Base-by-base conservation (phyloP, 2,329 filamentous ascomycete species). In the Fusarium torreyae region DNA sequence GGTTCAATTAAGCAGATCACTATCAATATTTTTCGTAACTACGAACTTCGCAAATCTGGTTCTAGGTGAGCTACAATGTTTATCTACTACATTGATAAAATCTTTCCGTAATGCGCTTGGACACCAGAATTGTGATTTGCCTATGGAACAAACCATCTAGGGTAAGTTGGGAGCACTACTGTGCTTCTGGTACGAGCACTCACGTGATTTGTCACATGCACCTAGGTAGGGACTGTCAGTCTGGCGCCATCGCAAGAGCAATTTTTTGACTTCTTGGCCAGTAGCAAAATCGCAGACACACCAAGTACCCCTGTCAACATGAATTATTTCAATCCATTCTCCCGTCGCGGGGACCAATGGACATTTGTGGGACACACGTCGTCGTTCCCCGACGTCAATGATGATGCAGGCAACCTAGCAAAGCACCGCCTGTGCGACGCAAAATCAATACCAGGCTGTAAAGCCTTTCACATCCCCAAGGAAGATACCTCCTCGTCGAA, bases 311-410 rank as follows among this genome's bases (percentile, higher is more conserved):
- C 11, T 11, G 4, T 17, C 15, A 38, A 55, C 6, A 77, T 77
- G 76, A 75, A 73, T 31, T 66, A 62, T 15, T 74, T 77, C 31
- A 56, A 44, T 5, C 39, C 69, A 0, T 59, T 66, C 0, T 66
- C 49, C 7, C 44, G 69, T 4, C 36, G 60, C 8, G 70, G 66
- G 4, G 64, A 69, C 4, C 61, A 57, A 36, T 90, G 88, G 88
- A 83, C 86, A 34, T 82, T 74, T n/a, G 85, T 84, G 40, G 88
- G 88, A n/a, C 80, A 81, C 7, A 76, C 80, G 3, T 89, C 88
- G 0, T 82, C 84, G 0, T 88, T 89, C 49, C 86, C 87, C 1
- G 83, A 90, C 58, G 79, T 89, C 40, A 80, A 79, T 6, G 68
- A 73, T 0, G 81, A 81, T 53, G 76, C 79, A 7, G 77, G 77